phyloP scores from a whole-genome alignment of 2,329 filamentous ascomycete genomes.

The Aspergillus versicolor region DNA sequence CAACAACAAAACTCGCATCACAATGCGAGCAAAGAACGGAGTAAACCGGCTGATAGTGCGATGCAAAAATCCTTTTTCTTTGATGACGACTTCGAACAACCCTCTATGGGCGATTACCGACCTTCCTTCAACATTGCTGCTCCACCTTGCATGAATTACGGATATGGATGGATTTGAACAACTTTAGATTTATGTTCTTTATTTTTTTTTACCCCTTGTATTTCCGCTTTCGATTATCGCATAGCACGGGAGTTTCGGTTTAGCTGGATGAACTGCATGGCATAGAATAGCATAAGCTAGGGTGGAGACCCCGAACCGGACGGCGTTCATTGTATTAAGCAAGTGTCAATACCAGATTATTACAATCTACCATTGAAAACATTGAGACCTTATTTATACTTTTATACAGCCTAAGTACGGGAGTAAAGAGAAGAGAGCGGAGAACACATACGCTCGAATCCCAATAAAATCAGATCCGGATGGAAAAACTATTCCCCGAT shows the following conservation, averaged over 20 bases:
- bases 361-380: too few species aligned
- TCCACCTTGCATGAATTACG: constrained; percentile 34
- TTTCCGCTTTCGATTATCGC: constrained; percentile 25
- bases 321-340: not conserved
- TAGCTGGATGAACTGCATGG: constrained; percentile 17
- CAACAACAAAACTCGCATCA: constrained; percentile 15
- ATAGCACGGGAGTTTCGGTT: constrained; percentile 37
- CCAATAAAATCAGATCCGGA: not conserved
- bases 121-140: constrained; percentile 26
- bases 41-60: constrained; percentile 26
- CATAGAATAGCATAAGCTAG: constrained; percentile 24
- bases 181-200: constrained; percentile 4
- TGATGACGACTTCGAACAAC: constrained; percentile 29
- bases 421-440: not conserved
- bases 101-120: constrained; percentile 22
- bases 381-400: too few species aligned
- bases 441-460: constrained; percentile 1
- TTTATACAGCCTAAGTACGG: not conserved
- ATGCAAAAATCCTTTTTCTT: constrained; percentile 36
- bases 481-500: constrained; percentile 20
- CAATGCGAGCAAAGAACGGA: constrained; percentile 15
- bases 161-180: constrained; percentile 35
- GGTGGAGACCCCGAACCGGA: constrained; percentile 26
- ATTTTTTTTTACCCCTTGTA: not conserved
- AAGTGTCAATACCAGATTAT: not conserved